Evolutionary conservation across 345 rosid species (phyloP).

Genomic region (Viola odorata): DNA sequence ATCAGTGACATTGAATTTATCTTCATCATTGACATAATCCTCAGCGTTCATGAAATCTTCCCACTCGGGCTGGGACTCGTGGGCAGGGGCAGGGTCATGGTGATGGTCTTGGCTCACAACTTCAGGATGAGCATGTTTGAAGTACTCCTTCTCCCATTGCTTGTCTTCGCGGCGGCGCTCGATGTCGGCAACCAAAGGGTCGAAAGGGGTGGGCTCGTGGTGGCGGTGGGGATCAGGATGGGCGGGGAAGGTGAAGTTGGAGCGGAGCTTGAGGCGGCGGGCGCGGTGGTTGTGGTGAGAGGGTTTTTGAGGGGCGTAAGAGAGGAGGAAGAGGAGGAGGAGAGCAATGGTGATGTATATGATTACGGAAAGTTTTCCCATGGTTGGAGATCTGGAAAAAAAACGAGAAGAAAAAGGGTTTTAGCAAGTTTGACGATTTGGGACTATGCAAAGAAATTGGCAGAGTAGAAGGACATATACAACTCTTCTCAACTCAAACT

Average conservation of each 20-base stretch:
- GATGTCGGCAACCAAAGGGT: slow-evolving; percentile 68
- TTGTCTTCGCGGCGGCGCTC: slow-evolving; percentile 76
- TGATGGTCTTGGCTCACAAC: slow-evolving; percentile 8
- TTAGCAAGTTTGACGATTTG: slow-evolving; percentile 8
- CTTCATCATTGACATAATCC: slow-evolving; percentile 82
- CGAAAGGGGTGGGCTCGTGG: slow-evolving; percentile 57
- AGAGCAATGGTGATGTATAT: slow-evolving; percentile 20
- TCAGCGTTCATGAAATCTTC: slow-evolving; percentile 89
- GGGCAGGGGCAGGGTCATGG: slow-evolving; percentile 44
- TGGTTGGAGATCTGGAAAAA: not conserved
- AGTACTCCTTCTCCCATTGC: slow-evolving; percentile 72
- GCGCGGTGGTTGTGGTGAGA: slow-evolving; percentile 6
- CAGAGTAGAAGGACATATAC: too few species aligned
- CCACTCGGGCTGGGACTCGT: slow-evolving; percentile 89
- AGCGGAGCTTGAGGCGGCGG: slow-evolving; percentile 35
- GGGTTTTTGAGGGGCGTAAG: slow-evolving; percentile 17
- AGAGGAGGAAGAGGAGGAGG: slow-evolving; percentile 20
- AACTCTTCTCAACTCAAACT: too few species aligned
- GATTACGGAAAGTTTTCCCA: slow-evolving; percentile 18
- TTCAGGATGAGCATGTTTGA: slow-evolving; percentile 64
- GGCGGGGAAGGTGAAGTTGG: slow-evolving; percentile 21
- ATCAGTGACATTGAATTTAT: slow-evolving; percentile 77
- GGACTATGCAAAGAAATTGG: not conserved
- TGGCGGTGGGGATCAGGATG: slow-evolving; percentile 9
- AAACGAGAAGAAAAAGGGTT: not conserved